Evolutionary conservation across 2,329 filamentous ascomycete species (phyloP), one percentile per base, ranked within the genome.

Genomic region (Colletotrichum euphorbiae): DNA sequence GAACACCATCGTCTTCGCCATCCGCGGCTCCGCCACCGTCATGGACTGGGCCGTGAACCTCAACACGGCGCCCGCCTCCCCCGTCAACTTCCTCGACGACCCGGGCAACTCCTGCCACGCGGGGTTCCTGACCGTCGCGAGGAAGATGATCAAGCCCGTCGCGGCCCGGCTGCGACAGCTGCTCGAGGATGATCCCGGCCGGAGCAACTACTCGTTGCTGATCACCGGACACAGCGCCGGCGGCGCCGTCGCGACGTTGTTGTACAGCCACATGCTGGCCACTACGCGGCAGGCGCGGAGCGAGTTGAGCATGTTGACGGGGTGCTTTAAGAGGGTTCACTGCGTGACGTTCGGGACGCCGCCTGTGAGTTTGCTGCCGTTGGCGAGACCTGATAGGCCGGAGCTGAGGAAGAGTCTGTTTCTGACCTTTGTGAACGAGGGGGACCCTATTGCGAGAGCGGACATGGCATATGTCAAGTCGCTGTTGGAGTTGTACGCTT

Each of bases 41-140:
- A 89, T 92, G 81, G 93, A 97, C 79, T 97, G 93, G 93, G 87
- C 91, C 2, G 91, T 96, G 51, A 97, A 97, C 76, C 85, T 96
- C 61, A 88, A 92, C 56, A 87, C 87, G 1, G 88, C 86, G 0
- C 93, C 93, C 0, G 83, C 86, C 0, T 83, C 88, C 1, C 92
- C 93, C 0, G 76, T 75, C 0, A 87, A 86, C 1, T 96, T 97
- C 75, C 83, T 97, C 28, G 93, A 97, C 74, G 93, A 97, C 72
- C 77, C 84, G 0, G 89, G 87, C 15, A 97, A 97, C 74, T 83
- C 90, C 13, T 96, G 93, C 75, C 93, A 97, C 75, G 85, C 91
- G 1, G 93, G 93, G 0, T 97, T 97, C 72, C 83, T 97, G 0
- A 85, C 87, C 12, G 91, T 93, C 1, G 93, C 93, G 1, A 84